Conservation (phyloP, 768 basidiomycete species). For the Crucibulum laeve region DNA sequence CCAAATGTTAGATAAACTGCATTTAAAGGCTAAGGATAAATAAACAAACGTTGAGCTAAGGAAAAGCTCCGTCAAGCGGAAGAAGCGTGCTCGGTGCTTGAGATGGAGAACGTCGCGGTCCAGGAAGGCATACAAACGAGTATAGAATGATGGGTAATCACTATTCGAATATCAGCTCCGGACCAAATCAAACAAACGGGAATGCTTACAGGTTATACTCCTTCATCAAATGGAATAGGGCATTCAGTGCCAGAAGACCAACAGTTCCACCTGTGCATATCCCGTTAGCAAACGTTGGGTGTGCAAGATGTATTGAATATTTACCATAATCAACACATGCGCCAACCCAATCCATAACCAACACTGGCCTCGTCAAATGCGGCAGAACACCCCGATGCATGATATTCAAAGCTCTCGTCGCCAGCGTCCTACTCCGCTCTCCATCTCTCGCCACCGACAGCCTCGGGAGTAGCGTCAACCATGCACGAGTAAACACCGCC, state of each 20-base stretch:
- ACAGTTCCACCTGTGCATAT: conserved; percentile 63
- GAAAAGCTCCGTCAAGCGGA: conserved; percentile 88
- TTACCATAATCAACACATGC: conserved; percentile 78
- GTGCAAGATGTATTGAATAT: conserved; percentile 14
- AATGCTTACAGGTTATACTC: conserved; percentile 79
- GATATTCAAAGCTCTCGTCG: conserved; percentile 62
- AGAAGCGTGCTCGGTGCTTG: conserved; percentile 92
- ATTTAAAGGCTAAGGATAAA: not conserved
- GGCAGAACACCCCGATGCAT: conserved; percentile 85
- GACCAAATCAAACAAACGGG: conserved; percentile 2
- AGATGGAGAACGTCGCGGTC: conserved; percentile 86
- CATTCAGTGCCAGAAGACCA: conserved; percentile 87
- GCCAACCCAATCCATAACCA: conserved; percentile 92
- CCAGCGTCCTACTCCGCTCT: conserved; percentile 33
- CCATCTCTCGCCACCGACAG: conserved; percentile 36
- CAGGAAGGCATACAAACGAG: conserved; percentile 84
- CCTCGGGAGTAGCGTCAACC: conserved; percentile 68
- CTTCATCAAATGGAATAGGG: conserved; percentile 85
- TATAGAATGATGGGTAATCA: conserved; percentile 96
- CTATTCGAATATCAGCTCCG: conserved; percentile 32
- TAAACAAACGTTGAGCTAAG: conserved; percentile 80
- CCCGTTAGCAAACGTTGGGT: not conserved
- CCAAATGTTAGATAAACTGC: conserved; percentile 21
- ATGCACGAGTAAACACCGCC: conserved; percentile 77
- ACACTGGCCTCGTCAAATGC: conserved; percentile 68